Conservation (phyloP, 2,329 filamentous ascomycete genomes). For the Colletotrichum agaves region DNA sequence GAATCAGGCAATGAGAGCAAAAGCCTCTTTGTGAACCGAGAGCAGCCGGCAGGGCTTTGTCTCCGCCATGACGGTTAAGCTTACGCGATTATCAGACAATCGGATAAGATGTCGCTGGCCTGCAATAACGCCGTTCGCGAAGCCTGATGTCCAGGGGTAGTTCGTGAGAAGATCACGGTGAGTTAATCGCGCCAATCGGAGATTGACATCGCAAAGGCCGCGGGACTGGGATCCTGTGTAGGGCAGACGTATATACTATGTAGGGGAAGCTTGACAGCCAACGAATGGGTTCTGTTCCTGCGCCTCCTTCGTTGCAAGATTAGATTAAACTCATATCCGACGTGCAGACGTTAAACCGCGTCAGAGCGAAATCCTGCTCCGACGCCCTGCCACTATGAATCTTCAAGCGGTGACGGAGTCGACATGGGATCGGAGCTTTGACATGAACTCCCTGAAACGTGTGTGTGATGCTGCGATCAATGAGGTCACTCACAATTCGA, state of each 20-base stretch:
- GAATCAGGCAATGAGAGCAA: background rate
- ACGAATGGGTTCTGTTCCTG: background rate
- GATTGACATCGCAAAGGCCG: background rate
- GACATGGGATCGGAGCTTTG: too few relatives aligned
- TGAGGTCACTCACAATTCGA: too few relatives aligned
- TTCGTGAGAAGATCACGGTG: background rate
- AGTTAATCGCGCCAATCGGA: background rate
- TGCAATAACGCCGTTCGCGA: background rate
- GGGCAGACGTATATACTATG: constrained; percentile 4
- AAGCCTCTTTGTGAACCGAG: background rate
- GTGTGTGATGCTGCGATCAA: too few relatives aligned
- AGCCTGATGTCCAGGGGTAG: too few relatives aligned
- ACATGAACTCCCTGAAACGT: too few relatives aligned
- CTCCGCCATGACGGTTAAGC: background rate
- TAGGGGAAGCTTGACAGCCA: background rate
- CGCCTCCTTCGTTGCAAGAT: background rate
- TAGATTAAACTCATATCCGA: constrained; percentile 10
- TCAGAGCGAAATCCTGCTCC: background rate
- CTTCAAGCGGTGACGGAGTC: too few relatives aligned
- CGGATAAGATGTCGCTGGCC: constrained; percentile 3
- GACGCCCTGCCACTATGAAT: background rate
- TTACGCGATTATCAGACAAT: constrained; percentile 7
- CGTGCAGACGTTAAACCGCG: background rate
- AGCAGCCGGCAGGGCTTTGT: background rate
- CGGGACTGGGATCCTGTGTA: background rate